Conservation (phyloP, 345 rosid genomes). For the Conringia planisiliqua region DNA sequence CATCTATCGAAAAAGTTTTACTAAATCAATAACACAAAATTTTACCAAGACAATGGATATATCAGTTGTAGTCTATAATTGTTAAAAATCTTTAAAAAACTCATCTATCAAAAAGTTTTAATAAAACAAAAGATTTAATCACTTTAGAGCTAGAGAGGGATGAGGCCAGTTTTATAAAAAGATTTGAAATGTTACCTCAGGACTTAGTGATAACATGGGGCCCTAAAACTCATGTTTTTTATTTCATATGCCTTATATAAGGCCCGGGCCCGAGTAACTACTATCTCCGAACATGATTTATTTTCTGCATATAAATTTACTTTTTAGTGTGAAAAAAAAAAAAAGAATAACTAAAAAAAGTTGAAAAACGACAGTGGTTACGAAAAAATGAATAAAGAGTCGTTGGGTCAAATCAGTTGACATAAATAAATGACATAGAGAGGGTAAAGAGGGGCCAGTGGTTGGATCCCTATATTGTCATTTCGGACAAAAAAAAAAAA, state of each 20-base stretch:
- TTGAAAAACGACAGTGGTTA: conserved; percentile 12
- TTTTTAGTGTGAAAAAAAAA: not conserved
- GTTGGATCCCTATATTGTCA: conserved; percentile 8
- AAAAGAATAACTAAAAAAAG: not conserved
- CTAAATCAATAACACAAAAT: too few relatives aligned
- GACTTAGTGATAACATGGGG: too few relatives aligned
- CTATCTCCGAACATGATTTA: not conserved
- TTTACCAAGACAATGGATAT: too few relatives aligned
- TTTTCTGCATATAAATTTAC: not conserved
- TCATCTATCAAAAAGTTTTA: too few relatives aligned
- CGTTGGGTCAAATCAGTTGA: conserved; percentile 17
- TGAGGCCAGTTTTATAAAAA: too few relatives aligned
- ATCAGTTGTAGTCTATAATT: too few relatives aligned
- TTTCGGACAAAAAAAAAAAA: not conserved
- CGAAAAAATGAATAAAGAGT: not conserved
- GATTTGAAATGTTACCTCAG: too few relatives aligned
- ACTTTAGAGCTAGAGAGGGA: too few relatives aligned
- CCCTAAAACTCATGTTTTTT: too few relatives aligned
- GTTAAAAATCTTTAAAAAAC: too few relatives aligned
- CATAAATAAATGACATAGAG: conserved; percentile 7
- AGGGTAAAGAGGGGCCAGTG: conserved; percentile 7
- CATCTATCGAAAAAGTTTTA: too few relatives aligned
- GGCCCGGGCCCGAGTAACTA: not conserved
- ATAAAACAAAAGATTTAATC: too few relatives aligned
- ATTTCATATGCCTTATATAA: not conserved